phyloP scores from a whole-genome alignment of 352 stramenopile species.

The Phytophthora litchii region DNA sequence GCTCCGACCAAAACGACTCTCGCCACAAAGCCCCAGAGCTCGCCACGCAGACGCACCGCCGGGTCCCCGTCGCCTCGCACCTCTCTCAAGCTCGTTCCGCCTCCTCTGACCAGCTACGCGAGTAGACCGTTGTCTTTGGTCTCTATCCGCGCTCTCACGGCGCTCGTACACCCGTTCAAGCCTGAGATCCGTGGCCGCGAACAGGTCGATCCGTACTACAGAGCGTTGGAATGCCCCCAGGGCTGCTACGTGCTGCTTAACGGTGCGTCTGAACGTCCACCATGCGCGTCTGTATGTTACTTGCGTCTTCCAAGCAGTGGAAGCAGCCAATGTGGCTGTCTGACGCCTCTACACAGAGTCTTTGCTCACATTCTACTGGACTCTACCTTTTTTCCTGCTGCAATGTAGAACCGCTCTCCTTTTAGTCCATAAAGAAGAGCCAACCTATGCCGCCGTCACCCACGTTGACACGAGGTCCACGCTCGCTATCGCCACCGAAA shows the following conservation, averaged over 20 bases:
- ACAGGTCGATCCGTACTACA: slow-evolving; percentile 7
- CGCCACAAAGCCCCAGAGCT: slow-evolving; percentile 21
- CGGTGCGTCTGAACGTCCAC: slow-evolving; percentile 28
- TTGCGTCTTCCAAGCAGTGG: slow-evolving; percentile 10
- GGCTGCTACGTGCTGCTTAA: slow-evolving; percentile 26
- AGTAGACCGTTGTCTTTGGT: not conserved
- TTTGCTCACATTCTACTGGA: slow-evolving; percentile 22
- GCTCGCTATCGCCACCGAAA: slow-evolving; percentile 49
- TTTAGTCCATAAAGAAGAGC: slow-evolving; percentile 38
- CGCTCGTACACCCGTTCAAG: slow-evolving; percentile 12
- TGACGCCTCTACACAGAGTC: not conserved
- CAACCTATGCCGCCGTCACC: slow-evolving; percentile 37
- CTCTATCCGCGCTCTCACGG: slow-evolving; percentile 3
- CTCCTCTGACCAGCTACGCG: not conserved
- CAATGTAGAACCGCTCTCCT: slow-evolving; percentile 23
- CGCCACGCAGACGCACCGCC: slow-evolving; percentile 7
- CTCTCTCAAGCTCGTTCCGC: not conserved
- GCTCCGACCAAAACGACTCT: slow-evolving; percentile 19
- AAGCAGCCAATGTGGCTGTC: slow-evolving; percentile 24
- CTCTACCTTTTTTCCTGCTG: slow-evolving; percentile 14
- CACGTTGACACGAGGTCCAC: slow-evolving; percentile 14
- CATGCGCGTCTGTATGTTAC: slow-evolving; percentile 17
- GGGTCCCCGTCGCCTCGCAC: slow-evolving; percentile 1
- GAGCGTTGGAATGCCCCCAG: slow-evolving; percentile 26
- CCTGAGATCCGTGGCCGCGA: slow-evolving; percentile 12